Evolutionary conservation across 805 yeast genomes (phyloP).

Genomic region (Candida xiaguanensis): DNA sequence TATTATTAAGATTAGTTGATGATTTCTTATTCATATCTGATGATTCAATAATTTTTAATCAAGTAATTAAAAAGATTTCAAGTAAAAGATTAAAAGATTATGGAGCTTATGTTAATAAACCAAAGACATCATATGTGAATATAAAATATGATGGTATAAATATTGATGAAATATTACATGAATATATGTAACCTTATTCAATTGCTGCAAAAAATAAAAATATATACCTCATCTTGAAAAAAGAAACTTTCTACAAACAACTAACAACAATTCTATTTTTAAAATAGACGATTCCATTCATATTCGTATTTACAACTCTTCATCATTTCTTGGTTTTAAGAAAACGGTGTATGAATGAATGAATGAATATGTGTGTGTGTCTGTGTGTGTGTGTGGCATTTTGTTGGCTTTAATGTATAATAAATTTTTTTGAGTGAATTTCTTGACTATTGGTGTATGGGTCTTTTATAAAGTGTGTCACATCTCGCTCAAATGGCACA

Average conservation of each 20-base stretch:
- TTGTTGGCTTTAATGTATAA: no score
- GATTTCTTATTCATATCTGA: slow-evolving; percentile 76
- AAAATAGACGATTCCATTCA: no score
- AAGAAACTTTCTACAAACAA: no score
- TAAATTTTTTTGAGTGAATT: not conserved
- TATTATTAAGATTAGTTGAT: slow-evolving; percentile 69
- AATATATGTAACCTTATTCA: no score
- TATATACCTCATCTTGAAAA: no score
- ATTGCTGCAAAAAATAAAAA: no score
- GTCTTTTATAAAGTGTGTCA: not conserved
- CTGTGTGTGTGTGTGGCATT: slow-evolving; percentile 3
- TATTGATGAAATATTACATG: no score
- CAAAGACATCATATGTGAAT: slow-evolving; percentile 18
- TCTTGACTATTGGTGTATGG: slow-evolving; percentile 3
- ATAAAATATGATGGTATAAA: slow-evolving; percentile 30
- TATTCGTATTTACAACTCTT: no score
- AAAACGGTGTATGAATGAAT: no score
- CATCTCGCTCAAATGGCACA: not conserved
- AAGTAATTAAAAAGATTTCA: slow-evolving; percentile 15
- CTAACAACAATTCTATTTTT: no score
- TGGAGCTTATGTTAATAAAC: slow-evolving; percentile 35
- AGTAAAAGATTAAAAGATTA: slow-evolving; percentile 19
- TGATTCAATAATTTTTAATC: slow-evolving; percentile 17
- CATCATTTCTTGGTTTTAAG: no score
- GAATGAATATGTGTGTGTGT: not conserved